Evolutionary conservation across 164 flowering plant species (phyloP), one percentile per base, ranked within the genome.

Genomic region (Liriodendron chinense): DNA sequence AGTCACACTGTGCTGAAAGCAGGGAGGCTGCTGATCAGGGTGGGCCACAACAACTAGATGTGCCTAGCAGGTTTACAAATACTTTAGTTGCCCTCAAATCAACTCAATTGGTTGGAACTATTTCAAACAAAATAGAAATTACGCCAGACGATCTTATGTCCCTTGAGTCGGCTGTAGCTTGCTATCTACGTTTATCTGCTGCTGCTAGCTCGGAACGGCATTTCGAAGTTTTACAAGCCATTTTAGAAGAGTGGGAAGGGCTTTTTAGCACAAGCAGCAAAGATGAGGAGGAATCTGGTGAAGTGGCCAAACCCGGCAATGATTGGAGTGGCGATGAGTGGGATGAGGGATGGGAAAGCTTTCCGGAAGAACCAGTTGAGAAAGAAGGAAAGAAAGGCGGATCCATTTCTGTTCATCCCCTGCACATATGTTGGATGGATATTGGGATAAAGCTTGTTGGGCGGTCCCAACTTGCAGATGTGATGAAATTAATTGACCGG

Each of bases 291-390:
- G 74, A 78, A 68, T 65, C 87, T 74, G 71, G 49, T 28, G 86
- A 87, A 71, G 77, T 65, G 20, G 14, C 24, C 5, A 16, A 16
- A 16, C 65, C 88, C 49, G 92, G 73, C 73, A 84, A 86, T 56
- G 78, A 79, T 76, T 96, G 99, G 99, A 78, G 77, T 80, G 80
- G 72, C 76, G 94, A 92, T 74, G 89, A 84, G 72, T 96, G 98
- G 99, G 96, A 91, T 72, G 98, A 91, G 68, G 98, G 96, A 57
- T 96, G 99, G 98, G 99, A 93, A 76, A 95, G 86, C 80, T 90
- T 92, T 79, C 93, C 90, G 76, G 98, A 93, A 74, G 90, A 84
- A 64, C 78, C 89, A 0, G 43, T 68, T 49, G 80, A 80, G 65
- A 83, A 79, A 67, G 86, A 83, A 74, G 80, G 79, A 43, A 79